Conservation (phyloP, 495 filamentous ascomycete genomes). For the Bryoglossum gracile region DNA sequence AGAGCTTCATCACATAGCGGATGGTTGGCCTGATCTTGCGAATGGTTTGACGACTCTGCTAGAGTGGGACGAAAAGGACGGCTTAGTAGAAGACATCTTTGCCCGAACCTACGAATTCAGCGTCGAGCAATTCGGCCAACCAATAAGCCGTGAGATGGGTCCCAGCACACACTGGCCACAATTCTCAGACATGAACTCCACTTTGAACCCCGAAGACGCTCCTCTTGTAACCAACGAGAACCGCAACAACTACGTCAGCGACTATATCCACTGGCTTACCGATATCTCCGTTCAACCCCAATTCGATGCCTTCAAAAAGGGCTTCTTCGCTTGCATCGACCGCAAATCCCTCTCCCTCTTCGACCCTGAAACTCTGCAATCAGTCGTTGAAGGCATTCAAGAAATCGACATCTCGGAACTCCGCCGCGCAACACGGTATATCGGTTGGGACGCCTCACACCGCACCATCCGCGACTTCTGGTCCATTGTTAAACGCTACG, state of each 20-base stretch:
- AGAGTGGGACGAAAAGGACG: constrained; percentile 64
- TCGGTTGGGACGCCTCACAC: constrained; percentile 65
- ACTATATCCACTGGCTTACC: constrained; percentile 83
- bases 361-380: constrained; percentile 60
- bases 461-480: constrained; percentile 73
- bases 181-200: constrained; percentile 10
- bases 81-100: constrained; percentile 74
- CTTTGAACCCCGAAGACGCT: constrained; percentile 36
- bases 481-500: constrained; percentile 62
- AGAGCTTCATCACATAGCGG: constrained; percentile 64
- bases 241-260: constrained; percentile 68
- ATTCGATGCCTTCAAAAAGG: constrained; percentile 69
- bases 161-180: constrained; percentile 20
- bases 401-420: constrained; percentile 69
- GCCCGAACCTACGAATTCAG: constrained; percentile 78
- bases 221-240: constrained; percentile 67
- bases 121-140: constrained; percentile 57
- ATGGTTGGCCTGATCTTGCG: constrained; percentile 79
- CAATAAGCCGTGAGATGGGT: constrained; percentile 41
- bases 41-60: constrained; percentile 64
- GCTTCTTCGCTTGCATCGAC: constrained; percentile 74
- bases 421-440: constrained; percentile 61
- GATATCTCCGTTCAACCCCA: constrained; percentile 69
- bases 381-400: constrained; percentile 72
- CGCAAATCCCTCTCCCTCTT: constrained; percentile 63